phyloP scores from a whole-genome alignment of 2,329 filamentous ascomycete genomes.

The Colletotrichum orchidophilum region DNA sequence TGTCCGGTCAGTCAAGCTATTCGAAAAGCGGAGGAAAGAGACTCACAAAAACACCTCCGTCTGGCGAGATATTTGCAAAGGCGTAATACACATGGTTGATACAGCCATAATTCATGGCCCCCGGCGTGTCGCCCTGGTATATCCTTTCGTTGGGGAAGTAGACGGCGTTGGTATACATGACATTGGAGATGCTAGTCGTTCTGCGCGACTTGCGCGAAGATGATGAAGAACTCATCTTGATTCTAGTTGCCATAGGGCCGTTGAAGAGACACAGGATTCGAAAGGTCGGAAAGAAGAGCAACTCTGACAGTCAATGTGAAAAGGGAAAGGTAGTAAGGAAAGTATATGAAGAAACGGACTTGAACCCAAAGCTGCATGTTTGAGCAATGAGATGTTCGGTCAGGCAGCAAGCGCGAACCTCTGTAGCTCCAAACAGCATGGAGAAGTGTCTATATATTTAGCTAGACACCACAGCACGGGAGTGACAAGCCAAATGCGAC shows the following conservation, averaged over 20 bases:
- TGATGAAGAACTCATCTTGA: conserved; percentile 50
- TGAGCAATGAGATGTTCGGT: conserved; percentile 26
- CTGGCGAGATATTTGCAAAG: conserved; percentile 77
- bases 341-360: conserved; percentile 29
- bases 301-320: neutral
- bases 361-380: conserved; percentile 31
- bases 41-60: conserved; percentile 80
- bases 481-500: conserved; percentile 23
- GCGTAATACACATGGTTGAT: conserved; percentile 87
- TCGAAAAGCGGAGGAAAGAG: conserved; percentile 16
- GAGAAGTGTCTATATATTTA: conserved; percentile 33
- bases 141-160: conserved; percentile 86
- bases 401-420: conserved; percentile 34
- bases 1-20: conserved; percentile 4
- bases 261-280: neutral
- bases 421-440: conserved; percentile 21
- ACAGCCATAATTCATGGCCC: conserved; percentile 76
- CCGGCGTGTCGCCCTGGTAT: conserved; percentile 78
- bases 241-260: conserved; percentile 10
- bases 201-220: conserved; percentile 58
- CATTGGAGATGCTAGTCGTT: conserved; percentile 53
- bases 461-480: conserved; percentile 19
- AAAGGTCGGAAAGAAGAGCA: conserved; percentile 15
- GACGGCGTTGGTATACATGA: conserved; percentile 77
- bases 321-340: conserved; percentile 28